Evolutionary conservation across 495 filamentous ascomycete genomes (phyloP).

Genomic region (Tuber aestivum): DNA sequence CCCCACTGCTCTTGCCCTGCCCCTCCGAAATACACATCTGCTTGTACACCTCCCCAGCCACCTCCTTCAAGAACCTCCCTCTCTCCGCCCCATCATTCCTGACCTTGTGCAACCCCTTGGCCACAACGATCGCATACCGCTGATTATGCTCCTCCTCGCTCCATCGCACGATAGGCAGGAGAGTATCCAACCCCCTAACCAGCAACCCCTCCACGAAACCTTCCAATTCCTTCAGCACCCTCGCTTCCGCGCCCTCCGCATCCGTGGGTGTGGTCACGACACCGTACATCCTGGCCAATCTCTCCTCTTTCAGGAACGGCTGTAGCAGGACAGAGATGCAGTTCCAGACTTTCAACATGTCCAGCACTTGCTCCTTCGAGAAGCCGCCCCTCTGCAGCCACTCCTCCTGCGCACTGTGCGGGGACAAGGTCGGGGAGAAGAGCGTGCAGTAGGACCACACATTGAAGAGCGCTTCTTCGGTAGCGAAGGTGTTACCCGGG

Average conservation of each 20-base stretch:
- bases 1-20: not conserved
- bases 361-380: slow-evolving; percentile 13
- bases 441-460: slow-evolving; percentile 32
- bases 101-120: slow-evolving; percentile 16
- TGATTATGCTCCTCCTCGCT: slow-evolving; percentile 20
- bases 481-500: slow-evolving; percentile 10
- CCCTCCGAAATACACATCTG: slow-evolving; percentile 9
- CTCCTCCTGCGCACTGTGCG: not conserved
- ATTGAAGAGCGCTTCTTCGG: slow-evolving; percentile 31
- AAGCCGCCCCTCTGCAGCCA: slow-evolving; percentile 23
- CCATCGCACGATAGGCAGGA: slow-evolving; percentile 26
- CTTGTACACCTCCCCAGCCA: slow-evolving; percentile 20
- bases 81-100: slow-evolving; percentile 10
- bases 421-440: not conserved
- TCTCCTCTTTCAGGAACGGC: slow-evolving; percentile 23
- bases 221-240: not conserved
- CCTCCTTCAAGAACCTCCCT: slow-evolving; percentile 20
- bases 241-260: not conserved
- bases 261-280: slow-evolving; percentile 11
- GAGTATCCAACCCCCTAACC: slow-evolving; percentile 16
- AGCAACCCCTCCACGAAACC: not conserved
- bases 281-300: slow-evolving; percentile 20
- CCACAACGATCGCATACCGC: slow-evolving; percentile 23
- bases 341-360: slow-evolving; percentile 35
- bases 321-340: slow-evolving; percentile 34